Conservation (phyloP, 73 alveolate species). For the Uronychia setigera region DNA sequence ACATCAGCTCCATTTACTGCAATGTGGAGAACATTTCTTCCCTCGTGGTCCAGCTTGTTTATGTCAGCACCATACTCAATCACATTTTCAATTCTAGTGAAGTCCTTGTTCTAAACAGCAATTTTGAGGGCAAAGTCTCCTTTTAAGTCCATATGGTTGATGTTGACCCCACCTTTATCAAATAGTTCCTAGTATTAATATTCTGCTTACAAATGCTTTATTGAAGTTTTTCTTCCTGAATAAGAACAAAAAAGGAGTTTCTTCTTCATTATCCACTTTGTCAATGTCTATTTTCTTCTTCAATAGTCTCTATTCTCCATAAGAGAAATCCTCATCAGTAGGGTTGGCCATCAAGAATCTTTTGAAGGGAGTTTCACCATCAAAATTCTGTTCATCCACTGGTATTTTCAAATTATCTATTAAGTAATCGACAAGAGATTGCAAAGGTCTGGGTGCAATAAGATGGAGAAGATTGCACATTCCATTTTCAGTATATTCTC, state of each 20-base stretch:
- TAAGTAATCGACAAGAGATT: neutral
- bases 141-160: constrained; percentile 61
- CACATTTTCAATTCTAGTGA: constrained; percentile 5
- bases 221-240: neutral
- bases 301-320: neutral
- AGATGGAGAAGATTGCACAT: constrained; percentile 60
- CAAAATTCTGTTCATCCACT: neutral
- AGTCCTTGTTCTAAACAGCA: constrained; percentile 30
- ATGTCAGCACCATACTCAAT: constrained; percentile 47
- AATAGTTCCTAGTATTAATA: neutral
- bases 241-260: neutral
- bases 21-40: constrained; percentile 55
- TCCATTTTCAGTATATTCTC: neutral
- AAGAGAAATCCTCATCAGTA: neutral
- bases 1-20: constrained; percentile 18
- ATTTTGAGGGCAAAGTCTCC: constrained; percentile 55
- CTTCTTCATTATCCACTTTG: neutral
- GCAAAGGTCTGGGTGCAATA: neutral
- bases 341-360: neutral
- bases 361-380: neutral
- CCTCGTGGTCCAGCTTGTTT: constrained; percentile 41
- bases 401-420: neutral
- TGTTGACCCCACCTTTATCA: constrained; percentile 59
- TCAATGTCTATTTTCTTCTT: neutral
- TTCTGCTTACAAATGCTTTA: neutral